phyloP scores from a whole-genome alignment of 2,329 filamentous ascomycete species.

The Colletotrichum tofieldiae region DNA sequence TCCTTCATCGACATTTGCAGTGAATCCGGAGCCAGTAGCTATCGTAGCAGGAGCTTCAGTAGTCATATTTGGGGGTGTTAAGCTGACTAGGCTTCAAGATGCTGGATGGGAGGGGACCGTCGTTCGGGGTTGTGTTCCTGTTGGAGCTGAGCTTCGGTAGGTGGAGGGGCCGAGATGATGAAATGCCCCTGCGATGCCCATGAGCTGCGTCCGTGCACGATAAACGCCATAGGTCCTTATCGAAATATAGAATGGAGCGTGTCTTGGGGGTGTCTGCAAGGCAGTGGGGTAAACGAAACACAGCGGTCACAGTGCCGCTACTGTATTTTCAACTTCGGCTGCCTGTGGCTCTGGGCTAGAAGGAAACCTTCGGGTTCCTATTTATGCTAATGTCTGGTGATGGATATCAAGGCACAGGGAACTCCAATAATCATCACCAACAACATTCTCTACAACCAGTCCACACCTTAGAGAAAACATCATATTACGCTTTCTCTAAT shows the following conservation, averaged over 20 bases:
- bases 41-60: conserved; percentile 5
- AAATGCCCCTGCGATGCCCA: conserved; percentile 7
- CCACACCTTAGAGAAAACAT: background rate
- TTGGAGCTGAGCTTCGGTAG: conserved; percentile 13
- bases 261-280: conserved; percentile 5
- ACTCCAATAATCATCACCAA: background rate
- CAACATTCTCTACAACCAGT: too few species aligned
- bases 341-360: background rate
- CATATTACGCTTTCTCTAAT: background rate
- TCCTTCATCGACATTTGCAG: conserved; percentile 27
- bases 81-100: background rate
- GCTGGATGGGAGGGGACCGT: conserved; percentile 7
- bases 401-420: background rate
- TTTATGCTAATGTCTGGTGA: background rate
- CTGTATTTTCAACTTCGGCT: conserved; percentile 2
- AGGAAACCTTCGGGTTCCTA: background rate
- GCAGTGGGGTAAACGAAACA: conserved; percentile 12
- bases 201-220: conserved; percentile 21
- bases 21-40: conserved; percentile 1
- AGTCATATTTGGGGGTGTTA: conserved; percentile 17
- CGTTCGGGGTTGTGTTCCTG: conserved; percentile 20
- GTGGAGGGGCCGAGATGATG: conserved; percentile 29
- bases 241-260: background rate
- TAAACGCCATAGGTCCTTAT: conserved; percentile 17
- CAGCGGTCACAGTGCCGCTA: background rate